These are phyloP conservation scores for Ogataea paradorogensis DNA, from an alignment of 805 yeast genomes.

Conservation along the genomic window DNA sequence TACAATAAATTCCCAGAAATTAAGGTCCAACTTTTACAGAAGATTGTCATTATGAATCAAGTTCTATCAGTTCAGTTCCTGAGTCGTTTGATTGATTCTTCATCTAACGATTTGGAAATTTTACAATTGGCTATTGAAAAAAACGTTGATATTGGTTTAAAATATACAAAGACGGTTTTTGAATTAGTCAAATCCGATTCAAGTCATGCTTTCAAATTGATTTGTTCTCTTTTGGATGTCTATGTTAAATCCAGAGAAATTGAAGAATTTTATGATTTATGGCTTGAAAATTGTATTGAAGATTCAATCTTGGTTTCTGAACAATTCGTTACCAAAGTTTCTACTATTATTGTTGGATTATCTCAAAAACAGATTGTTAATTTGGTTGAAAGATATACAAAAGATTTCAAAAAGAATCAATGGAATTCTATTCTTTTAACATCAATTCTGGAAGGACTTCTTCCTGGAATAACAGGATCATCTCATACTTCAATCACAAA, in stretches of 20 bases:
- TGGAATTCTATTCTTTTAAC: constrained; percentile 22
- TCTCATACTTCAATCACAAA: constrained; percentile 27
- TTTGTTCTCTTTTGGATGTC: constrained; percentile 33
- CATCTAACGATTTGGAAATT: constrained; percentile 40
- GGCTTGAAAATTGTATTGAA: constrained; percentile 32
- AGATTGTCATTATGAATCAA: constrained; percentile 50
- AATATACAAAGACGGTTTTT: constrained; percentile 38
- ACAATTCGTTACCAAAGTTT: constrained; percentile 36
- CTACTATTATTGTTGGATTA: constrained; percentile 41
- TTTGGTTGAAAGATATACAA: constrained; percentile 24
- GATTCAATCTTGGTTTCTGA: constrained; percentile 24
- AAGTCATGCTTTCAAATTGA: not conserved
- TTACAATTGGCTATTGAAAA: constrained; percentile 47
- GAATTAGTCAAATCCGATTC: constrained; percentile 1
- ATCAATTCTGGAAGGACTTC: constrained; percentile 42
- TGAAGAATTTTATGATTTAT: constrained; percentile 43
- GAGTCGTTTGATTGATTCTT: constrained; percentile 36
- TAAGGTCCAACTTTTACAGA: constrained; percentile 42
- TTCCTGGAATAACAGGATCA: constrained; percentile 27
- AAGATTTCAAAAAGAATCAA: constrained; percentile 6
- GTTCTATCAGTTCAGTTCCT: constrained; percentile 54
- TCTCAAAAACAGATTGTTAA: constrained; percentile 45
- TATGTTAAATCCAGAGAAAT: constrained; percentile 59
- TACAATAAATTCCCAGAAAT: constrained; percentile 37
- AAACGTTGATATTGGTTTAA: constrained; percentile 58